phyloP scores from a whole-genome alignment of 2,329 filamentous ascomycete genomes.

The Lecanosticta acicola region DNA sequence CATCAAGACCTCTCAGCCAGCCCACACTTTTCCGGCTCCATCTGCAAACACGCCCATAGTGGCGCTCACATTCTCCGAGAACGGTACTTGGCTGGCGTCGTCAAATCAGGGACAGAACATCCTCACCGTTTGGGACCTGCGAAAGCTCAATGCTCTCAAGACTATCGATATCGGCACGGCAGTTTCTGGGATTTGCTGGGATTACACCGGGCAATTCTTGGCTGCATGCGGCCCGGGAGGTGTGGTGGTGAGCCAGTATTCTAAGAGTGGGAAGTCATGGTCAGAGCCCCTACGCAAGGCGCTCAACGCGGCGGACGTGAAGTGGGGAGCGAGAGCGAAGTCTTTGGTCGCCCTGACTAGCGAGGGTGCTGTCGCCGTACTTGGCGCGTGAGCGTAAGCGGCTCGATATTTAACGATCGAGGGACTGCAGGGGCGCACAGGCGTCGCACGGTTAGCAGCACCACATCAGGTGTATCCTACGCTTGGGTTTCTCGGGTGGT shows the following conservation, averaged over 20 bases:
- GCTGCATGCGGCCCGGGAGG: slow-evolving; percentile 74
- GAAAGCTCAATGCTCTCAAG: slow-evolving; percentile 77
- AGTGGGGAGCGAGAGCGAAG: slow-evolving; percentile 72
- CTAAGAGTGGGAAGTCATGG: slow-evolving; percentile 83
- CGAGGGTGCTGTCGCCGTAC: slow-evolving; percentile 68
- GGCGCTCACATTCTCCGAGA: slow-evolving; percentile 83
- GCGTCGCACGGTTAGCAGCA: slow-evolving; percentile 3
- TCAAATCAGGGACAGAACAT: slow-evolving; percentile 69
- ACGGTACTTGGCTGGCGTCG: slow-evolving; percentile 91
- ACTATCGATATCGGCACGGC: slow-evolving; percentile 76
- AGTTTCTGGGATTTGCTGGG: slow-evolving; percentile 77
- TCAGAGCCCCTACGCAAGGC: slow-evolving; percentile 75
- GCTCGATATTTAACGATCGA: background rate
- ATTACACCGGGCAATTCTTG: slow-evolving; percentile 91
- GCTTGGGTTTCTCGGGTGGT: background rate
- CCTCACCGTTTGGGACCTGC: slow-evolving; percentile 84
- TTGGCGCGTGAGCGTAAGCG: slow-evolving; percentile 37
- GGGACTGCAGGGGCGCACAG: slow-evolving; percentile 5
- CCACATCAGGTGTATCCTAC: too few relatives aligned
- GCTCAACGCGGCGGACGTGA: slow-evolving; percentile 64
- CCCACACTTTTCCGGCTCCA: slow-evolving; percentile 61
- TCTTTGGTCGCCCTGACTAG: slow-evolving; percentile 68
- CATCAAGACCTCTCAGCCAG: slow-evolving; percentile 69
- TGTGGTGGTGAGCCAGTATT: slow-evolving; percentile 82
- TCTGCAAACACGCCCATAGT: slow-evolving; percentile 58